Evolutionary conservation across 345 rosid species (phyloP), one percentile per base, ranked within the genome.

Genomic region (Eucalyptus sp.): DNA sequence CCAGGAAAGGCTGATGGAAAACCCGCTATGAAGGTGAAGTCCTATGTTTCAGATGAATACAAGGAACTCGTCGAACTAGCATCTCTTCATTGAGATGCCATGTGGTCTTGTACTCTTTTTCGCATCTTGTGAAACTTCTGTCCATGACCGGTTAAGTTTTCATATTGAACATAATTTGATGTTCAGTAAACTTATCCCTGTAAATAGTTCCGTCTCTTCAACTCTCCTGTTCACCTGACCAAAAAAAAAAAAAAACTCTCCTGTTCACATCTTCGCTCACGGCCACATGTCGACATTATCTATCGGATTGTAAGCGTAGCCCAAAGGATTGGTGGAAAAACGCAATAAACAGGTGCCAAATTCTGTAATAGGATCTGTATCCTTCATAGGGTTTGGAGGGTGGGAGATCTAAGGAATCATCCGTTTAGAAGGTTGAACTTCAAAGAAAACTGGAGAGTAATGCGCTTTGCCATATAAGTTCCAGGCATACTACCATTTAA

Each of bases 1-100:
- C 98, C 98, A 22, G 94, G 87, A 20, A 90, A 91, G 51, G 90
- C 86, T 51, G 87, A 91, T 13, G 92, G 90, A 43, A 88, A 89
- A 85, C 90, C 90, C 2, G 33, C 87, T 8, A n/a, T 93, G 87
- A 96, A 94, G 92, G 99, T 97, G 93, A 94, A 95, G 93, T 96
- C 99, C n/a, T 96, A 91, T 7, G 97, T 97, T 86, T 92, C 96
- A 4, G 96, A 95, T 86, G 90, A 94, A 10, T 96, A 94, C 93
- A 92, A 92, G 88, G 90, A 94, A 62, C 91, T 96, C 44, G 91
- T 97, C 46, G 96, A 97, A 15, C 90, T 86, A 71, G 98, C 93
- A 56, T 95, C 96, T 64, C 80, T 92, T 88, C 92, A 91, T 71
- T 96, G 93, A 95, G 84, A 76, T 76, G 84, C 48, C 84, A 76